These are phyloP conservation scores for Simplicillium aogashimaense DNA, from an alignment of 2,329 filamentous ascomycete species.

Conservation along the genomic window DNA sequence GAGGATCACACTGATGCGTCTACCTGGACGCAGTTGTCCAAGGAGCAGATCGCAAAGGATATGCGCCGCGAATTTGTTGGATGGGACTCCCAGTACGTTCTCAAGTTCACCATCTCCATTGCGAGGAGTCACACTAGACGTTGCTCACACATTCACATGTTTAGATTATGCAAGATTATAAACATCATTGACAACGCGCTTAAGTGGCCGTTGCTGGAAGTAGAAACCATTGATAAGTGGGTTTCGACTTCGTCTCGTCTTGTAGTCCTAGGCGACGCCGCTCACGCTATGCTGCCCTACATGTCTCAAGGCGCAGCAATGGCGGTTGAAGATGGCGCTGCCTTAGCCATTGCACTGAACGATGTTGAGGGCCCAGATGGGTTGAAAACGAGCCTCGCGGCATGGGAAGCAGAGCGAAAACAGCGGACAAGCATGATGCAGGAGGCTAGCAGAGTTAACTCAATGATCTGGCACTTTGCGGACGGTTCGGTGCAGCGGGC, in stretches of 20 bases:
- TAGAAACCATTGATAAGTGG: conserved; percentile 16
- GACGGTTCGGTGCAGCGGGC: conserved; percentile 31
- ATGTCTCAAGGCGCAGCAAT: conserved; percentile 33
- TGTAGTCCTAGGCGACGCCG: conserved; percentile 29
- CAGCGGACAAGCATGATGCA: conserved; percentile 27
- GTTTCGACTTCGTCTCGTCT: conserved; percentile 17
- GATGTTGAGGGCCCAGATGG: background rate
- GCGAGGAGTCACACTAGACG: too few species aligned
- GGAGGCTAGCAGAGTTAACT: conserved; percentile 33
- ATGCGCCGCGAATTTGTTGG: conserved; percentile 21
- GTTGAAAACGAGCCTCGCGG: conserved; percentile 15
- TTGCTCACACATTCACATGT: background rate
- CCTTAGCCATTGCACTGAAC: conserved; percentile 20
- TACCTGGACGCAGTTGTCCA: conserved; percentile 14
- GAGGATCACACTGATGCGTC: conserved; percentile 22
- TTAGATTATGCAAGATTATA: conserved; percentile 23
- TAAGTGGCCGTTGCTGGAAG: conserved; percentile 21
- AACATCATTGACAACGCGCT: conserved; percentile 19
- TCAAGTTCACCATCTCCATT: too few species aligned
- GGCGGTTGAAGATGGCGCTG: conserved; percentile 30
- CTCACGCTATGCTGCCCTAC: conserved; percentile 33
- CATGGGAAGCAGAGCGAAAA: conserved; percentile 26
- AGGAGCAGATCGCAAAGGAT: conserved; percentile 16
- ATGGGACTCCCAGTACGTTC: conserved; percentile 21
- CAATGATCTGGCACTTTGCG: conserved; percentile 34